Evolutionary conservation across 768 basidiomycete species (phyloP).

Genomic region (Candolleomyces aberdarensis): DNA sequence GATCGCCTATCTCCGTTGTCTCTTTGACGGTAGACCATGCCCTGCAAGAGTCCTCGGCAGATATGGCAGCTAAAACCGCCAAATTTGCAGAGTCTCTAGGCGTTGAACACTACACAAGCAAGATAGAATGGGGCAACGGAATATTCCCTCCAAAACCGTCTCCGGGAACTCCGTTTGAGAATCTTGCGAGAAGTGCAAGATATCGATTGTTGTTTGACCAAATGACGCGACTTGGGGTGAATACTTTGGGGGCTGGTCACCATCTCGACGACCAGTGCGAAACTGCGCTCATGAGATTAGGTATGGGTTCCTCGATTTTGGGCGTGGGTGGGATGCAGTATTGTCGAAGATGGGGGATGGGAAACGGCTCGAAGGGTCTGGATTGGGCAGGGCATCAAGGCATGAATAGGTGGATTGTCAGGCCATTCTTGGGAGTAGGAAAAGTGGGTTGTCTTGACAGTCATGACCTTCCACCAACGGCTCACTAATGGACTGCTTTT

Average conservation of each 20-base stretch:
- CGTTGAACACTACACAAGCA: constrained; percentile 42
- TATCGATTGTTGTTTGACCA: constrained; percentile 32
- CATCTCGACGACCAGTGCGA: constrained; percentile 86
- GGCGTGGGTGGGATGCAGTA: constrained; percentile 69
- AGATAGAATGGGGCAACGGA: constrained; percentile 54
- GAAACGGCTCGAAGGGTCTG: constrained; percentile 30
- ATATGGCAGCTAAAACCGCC: constrained; percentile 53
- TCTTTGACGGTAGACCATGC: constrained; percentile 70
- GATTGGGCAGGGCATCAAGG: constrained; percentile 51
- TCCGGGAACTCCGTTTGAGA: constrained; percentile 45
- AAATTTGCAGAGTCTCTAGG: constrained; percentile 39
- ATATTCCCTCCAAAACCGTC: constrained; percentile 50
- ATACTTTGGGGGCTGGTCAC: constrained; percentile 64
- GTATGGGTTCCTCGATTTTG: constrained; percentile 49
- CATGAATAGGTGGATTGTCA: constrained; percentile 65
- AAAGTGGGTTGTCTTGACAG: constrained; percentile 47
- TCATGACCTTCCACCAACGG: not conserved
- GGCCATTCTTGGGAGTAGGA: constrained; percentile 63
- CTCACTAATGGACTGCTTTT: constrained; percentile 4
- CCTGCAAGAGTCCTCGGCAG: constrained; percentile 55
- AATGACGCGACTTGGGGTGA: constrained; percentile 36
- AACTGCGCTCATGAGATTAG: constrained; percentile 69
- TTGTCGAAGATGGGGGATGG: constrained; percentile 80
- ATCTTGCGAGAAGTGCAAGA: constrained; percentile 55
- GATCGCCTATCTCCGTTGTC: constrained; percentile 25